Percentiles rank a stretch among this genome's conserved stretches.
Evolutionary conservation across 2,329 filamentous ascomycete species (phyloP).

Genomic region (Aspergillus proliferans): DNA sequence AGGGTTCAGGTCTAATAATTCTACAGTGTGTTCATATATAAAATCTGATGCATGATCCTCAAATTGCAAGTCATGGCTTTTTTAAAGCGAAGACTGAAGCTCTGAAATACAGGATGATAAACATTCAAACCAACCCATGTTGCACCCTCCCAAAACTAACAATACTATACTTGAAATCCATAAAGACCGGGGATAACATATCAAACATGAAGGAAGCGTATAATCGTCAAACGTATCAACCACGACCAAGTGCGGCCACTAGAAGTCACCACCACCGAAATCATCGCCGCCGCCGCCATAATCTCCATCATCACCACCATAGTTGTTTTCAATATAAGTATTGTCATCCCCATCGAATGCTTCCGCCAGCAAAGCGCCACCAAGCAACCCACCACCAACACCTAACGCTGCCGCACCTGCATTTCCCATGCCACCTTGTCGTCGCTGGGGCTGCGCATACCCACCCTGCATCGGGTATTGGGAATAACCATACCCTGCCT

Average conservation of each 20-base stretch:
- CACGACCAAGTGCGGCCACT: not conserved
- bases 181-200: too few species aligned
- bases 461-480: slow-evolving; percentile 30
- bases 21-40: too few species aligned
- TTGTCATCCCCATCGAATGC: slow-evolving; percentile 60
- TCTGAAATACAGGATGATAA: too few species aligned
- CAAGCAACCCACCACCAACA: slow-evolving; percentile 72
- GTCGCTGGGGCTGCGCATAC: slow-evolving; percentile 41
- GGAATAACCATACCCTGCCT: slow-evolving; percentile 31
- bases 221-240: too few species aligned
- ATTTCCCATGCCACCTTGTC: slow-evolving; percentile 54
- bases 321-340: slow-evolving; percentile 42
- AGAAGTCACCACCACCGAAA: slow-evolving; percentile 20
- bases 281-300: slow-evolving; percentile 27
- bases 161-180: too few species aligned
- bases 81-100: too few species aligned
- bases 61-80: too few species aligned
- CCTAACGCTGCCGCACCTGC: slow-evolving; percentile 71
- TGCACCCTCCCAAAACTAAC: too few species aligned
- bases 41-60: too few species aligned
- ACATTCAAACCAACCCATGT: too few species aligned
- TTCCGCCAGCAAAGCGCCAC: slow-evolving; percentile 65
- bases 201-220: too few species aligned
- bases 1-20: too few species aligned
- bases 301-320: slow-evolving; percentile 22